Base-by-base conservation (phyloP, 352 stramenopile species). In the Phytopythium ostracodes region DNA sequence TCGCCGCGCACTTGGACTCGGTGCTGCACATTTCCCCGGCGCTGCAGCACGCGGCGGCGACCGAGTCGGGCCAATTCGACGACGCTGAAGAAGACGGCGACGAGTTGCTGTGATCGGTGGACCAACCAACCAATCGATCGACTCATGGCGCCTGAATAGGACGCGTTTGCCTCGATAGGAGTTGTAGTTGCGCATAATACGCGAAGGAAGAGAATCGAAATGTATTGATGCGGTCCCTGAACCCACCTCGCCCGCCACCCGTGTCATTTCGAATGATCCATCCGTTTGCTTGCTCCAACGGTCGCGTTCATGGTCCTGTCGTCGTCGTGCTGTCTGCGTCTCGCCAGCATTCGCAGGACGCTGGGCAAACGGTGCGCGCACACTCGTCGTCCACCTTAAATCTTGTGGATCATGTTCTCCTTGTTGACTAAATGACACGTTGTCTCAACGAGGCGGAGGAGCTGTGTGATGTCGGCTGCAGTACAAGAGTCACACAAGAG, bases 371-470 rank as follows among this genome's bases (percentile, higher is more conserved):
- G n/a, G n/a, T n/a, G n/a, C n/a, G n/a, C n/a, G n/a, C 4, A 25
- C 18, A 0, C 14, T 9, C 22, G 22, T 1, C 10, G 20, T 33
- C 20, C n/a, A 51, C 42, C 42, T 77, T 81, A 94, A 59, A 96
- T 80, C 75, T 96, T 96, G 80, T 97, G 81, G 60, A 98, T 88
- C 96, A 99, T 99, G 68, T 97, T 98, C 73, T 99, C 97, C 86
- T 99, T 99, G 79, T 99, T 97, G 79, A 99, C 98, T 64, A 99
- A 81, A 84, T 99, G 97, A 65, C 88, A 98, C 56, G 97, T 99
- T 29, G 92, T 97, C 76, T 99, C 97, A 38, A 99, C 94, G 40
- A 99, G 77, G 57, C 88, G 77, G 62, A 99, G 86, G 51, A 99
- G 73, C 71, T 98, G 87, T 25, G 93, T 96, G 65, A 99, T 98